Percentiles rank a stretch among this genome's conserved stretches.
These are phyloP conservation scores for Rugosomyces carneus DNA, from an alignment of 1,284 basidiomycete genomes.

Conservation along the genomic window DNA sequence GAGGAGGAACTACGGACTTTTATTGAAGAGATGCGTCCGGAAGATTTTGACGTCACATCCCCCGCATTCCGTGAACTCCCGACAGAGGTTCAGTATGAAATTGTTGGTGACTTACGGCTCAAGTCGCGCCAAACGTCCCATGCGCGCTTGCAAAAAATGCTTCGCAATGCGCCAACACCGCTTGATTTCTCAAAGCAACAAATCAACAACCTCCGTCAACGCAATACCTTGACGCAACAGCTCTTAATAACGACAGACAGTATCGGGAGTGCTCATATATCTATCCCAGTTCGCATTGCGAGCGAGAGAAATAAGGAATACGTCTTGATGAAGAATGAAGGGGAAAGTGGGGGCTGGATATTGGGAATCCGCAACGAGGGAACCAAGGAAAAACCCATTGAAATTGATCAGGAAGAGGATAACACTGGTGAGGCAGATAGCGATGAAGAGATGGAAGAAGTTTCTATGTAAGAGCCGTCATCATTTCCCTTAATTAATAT, in stretches of 20 bases:
- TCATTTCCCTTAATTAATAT: neutral
- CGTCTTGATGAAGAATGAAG: constrained; percentile 86
- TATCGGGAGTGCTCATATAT: constrained; percentile 85
- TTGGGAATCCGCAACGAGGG: constrained; percentile 83
- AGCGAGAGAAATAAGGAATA: constrained; percentile 94
- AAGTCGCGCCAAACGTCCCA: constrained; percentile 94
- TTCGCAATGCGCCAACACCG: constrained; percentile 73
- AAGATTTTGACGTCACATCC: constrained; percentile 86
- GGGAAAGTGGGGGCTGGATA: constrained; percentile 86
- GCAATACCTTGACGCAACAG: constrained; percentile 92
- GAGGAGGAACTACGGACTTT: constrained; percentile 88
- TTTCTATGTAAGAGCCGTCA: constrained; percentile 48
- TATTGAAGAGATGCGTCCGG: constrained; percentile 89
- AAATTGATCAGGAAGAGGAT: constrained; percentile 58
- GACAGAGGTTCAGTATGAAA: constrained; percentile 96
- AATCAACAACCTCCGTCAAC: constrained; percentile 83
- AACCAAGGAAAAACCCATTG: constrained; percentile 79
- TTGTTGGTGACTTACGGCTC: constrained; percentile 90
- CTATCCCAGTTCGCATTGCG: constrained; percentile 89
- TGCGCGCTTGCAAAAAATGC: constrained; percentile 88
- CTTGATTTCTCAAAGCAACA: constrained; percentile 96
- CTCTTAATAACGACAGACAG: constrained; percentile 91
- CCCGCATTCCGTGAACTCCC: constrained; percentile 91
- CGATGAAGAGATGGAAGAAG: constrained; percentile 74
- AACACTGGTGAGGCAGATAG: constrained; percentile 30